phyloP scores from a whole-genome alignment of 805 yeast genomes.

The Ogataea trehaloabstinens region DNA sequence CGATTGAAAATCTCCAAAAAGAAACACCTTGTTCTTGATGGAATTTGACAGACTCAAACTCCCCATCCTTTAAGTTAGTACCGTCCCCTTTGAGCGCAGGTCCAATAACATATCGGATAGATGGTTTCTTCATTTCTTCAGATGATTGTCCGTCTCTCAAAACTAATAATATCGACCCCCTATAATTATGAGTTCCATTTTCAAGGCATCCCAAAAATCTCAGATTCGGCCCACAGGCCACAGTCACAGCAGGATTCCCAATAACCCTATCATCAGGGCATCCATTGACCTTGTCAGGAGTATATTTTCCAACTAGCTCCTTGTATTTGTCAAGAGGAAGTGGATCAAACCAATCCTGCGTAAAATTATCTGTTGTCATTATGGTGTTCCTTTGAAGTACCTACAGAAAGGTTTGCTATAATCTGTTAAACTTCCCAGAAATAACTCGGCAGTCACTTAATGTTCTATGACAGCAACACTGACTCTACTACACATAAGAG shows the following conservation, averaged over 20 bases:
- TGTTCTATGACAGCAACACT: no score
- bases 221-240: slow-evolving; percentile 76
- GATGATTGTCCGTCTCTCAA: slow-evolving; percentile 38
- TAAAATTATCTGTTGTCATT: background rate
- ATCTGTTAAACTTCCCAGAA: no score
- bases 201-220: slow-evolving; percentile 66
- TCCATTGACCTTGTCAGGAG: slow-evolving; percentile 18
- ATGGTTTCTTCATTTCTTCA: slow-evolving; percentile 20
- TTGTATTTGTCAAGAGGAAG: slow-evolving; percentile 27
- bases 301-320: slow-evolving; percentile 15
- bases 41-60: slow-evolving; percentile 45
- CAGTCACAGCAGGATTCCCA: slow-evolving; percentile 36
- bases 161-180: slow-evolving; percentile 70
- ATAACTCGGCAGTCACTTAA: no score
- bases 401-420: no score
- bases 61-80: slow-evolving; percentile 34
- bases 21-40: slow-evolving; percentile 43
- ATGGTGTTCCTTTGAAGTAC: no score
- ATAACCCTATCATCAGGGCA: slow-evolving; percentile 25
- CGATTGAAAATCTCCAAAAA: slow-evolving; percentile 67
- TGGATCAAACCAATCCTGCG: slow-evolving; percentile 28
- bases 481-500: no score
- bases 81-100: slow-evolving; percentile 23
- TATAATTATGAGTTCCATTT: slow-evolving; percentile 46
- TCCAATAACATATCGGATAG: slow-evolving; percentile 36